Evolutionary conservation across 345 rosid genomes (phyloP), one percentile per base, ranked within the genome.

Genomic region (Pseudoturritis turrita): DNA sequence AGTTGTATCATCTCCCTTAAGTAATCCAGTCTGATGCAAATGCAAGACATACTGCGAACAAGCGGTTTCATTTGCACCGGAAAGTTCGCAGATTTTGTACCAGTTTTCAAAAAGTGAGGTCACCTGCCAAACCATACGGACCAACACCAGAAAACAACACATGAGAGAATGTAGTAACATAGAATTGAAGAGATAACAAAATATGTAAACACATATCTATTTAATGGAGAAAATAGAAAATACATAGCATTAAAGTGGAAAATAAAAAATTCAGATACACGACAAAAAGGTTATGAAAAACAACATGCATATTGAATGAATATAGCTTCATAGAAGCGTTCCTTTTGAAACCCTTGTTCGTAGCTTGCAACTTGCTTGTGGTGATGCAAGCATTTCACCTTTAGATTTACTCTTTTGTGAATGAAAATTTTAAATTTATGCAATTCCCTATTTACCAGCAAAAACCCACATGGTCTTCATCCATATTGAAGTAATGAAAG

Each of bases 1-100:
- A 11, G 92, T 88, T 78, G 85, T 81, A 56, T 89, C 96, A 80
- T 91, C 97, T 61, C 96, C 97, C 74, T 88, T 88, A 57, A 95
- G 85, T 52, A 95, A 77, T 73, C 96, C 98, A 73, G 74, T 83
- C 68, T 87, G 90, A 82, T 87, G 87, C 83, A 95, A 84, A 65
- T 89, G 89, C 68, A 88, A 37, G 58, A 94, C 81, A 76, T 65
- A 94, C 36, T 79, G 86, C 23, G 81, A 82, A 62, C 77, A 87
- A 43, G 88, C 81, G 45, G 76, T 74, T 70, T 95, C 98, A 83
- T 85, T 88, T 63, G 91, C 78, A 47, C 87, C 91, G 29, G 95
- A 84, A 55, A 62, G 87, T 56, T 94, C 97, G 36, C 96, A 91
- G 73, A 95, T 86, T 64, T 80, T 79, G 65, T 76, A 89, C 99